Conservation (phyloP, 129 eudicot genomes). For the Tanacetum coccineum region DNA sequence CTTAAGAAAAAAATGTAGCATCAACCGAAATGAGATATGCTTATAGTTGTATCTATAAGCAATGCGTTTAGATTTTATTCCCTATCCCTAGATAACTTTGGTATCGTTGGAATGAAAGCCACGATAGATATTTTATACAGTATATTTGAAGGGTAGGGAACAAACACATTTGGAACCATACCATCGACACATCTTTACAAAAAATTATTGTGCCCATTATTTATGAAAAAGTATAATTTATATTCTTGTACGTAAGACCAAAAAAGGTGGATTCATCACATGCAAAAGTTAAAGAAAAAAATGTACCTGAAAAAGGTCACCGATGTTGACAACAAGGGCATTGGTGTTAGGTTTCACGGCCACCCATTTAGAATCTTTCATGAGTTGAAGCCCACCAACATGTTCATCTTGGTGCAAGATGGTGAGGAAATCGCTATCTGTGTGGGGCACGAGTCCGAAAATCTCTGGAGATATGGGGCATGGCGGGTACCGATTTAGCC, state of each 20-base stretch:
- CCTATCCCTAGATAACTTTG: constrained; percentile 2
- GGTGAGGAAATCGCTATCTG: constrained; percentile 71
- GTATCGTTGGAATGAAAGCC: constrained; percentile 11
- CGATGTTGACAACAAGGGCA: constrained; percentile 76
- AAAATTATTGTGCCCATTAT: constrained; percentile 26
- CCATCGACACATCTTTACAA: constrained; percentile 17
- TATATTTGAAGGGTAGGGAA: constrained; percentile 9
- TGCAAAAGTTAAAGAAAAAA: constrained; percentile 25
- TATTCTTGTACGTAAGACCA: not conserved
- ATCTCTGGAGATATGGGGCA: constrained; percentile 53
- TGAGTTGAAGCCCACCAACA: constrained; percentile 73
- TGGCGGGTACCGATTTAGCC: constrained; percentile 57
- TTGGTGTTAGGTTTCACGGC: constrained; percentile 63
- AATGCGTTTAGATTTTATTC: constrained; percentile 22
- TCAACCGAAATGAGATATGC: constrained; percentile 3
- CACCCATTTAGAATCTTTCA: constrained; percentile 75
- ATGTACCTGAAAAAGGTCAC: constrained; percentile 75
- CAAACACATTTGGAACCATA: constrained; percentile 11
- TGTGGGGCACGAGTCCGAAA: constrained; percentile 67
- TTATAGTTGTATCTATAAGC: no score
- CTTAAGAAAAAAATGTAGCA: not conserved
- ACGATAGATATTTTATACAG: not conserved
- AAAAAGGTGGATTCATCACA: constrained; percentile 20
- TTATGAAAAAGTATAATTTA: constrained; percentile 17
- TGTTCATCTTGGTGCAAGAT: constrained; percentile 68